phyloP scores from a whole-genome alignment of 129 eudicot genomes.

The Centaurea solstitialis region DNA sequence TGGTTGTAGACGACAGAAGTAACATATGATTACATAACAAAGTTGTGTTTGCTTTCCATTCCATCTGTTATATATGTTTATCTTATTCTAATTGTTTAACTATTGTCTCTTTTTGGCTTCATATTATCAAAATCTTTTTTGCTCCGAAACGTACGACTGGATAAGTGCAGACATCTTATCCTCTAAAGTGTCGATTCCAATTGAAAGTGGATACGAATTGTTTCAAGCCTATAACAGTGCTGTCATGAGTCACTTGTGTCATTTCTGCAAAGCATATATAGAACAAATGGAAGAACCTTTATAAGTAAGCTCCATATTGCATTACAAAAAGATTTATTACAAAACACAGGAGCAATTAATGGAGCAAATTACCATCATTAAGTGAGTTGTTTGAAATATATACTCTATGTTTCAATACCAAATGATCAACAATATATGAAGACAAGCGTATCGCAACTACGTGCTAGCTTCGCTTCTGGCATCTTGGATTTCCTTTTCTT shows the following conservation, averaged over 20 bases:
- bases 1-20: background rate
- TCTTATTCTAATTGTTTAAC: background rate
- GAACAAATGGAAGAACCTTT: constrained; percentile 5
- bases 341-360: background rate
- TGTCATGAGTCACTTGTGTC: constrained; percentile 3
- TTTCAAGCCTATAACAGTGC: constrained; percentile 10
- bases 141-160: background rate
- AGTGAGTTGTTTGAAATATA: background rate
- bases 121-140: background rate
- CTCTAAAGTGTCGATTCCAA: constrained; percentile 1
- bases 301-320: background rate
- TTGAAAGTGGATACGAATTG: constrained; percentile 4
- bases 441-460: background rate
- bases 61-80: background rate
- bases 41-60: background rate
- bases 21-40: background rate
- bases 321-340: background rate
- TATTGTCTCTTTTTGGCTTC: background rate
- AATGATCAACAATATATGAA: background rate
- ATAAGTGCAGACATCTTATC: constrained; percentile 19
- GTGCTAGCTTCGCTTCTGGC: background rate
- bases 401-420: background rate
- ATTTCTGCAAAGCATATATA: constrained; percentile 10
- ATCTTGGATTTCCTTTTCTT: background rate
- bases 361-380: background rate